Evolutionary conservation across 305 asterid genomes (phyloP), one percentile per base, ranked within the genome.

Genomic region (Fraxinus floribunda): DNA sequence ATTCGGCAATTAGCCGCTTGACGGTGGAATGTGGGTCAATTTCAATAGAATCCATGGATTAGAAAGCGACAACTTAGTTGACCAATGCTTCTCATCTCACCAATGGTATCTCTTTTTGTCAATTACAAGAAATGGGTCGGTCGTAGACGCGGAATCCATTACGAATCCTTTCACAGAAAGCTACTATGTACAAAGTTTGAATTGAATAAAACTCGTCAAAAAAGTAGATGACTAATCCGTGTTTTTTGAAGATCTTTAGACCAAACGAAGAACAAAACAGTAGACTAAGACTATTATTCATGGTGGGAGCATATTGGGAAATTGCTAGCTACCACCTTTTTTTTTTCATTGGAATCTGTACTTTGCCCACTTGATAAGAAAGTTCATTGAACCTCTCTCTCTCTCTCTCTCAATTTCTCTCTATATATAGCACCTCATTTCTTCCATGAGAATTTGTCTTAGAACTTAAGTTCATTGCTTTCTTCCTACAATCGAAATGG

Each of bases 321-420:
- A 39, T 39, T 39, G 11, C 10, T 7, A 1, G 46, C 46, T 8
- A 0, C 46, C 0, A 39, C 46, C 10, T 68, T 83, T 80, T 78
- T 78, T 79, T 76, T 83, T 4, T 1, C 1, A 29, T 29, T 18
- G 79, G 88, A 87, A 87, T 87, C 81, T 62, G 83, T 87, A 30
- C 80, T 83, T 38, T 44, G 36, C 7, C 83, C 84, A 68, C 80
- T 74, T 11, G 68, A 55, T 24, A 79, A 34, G 72, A 62, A 24
- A 62, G 34, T 62, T 22, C 71, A 38, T 38, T 38, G 41, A 38
- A 38, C 10, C 46, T 38, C 44, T 38, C 44, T 38, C 2, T 36
- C 41, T 6, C 41, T 38, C 71, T 62, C 30, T 41, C 36, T 44
- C 8, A 57, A 0, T 62, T 0, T 22, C 26, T 24, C 8, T 34